phyloP scores from a whole-genome alignment of 352 stramenopile species.

The Pythium angustatum region DNA sequence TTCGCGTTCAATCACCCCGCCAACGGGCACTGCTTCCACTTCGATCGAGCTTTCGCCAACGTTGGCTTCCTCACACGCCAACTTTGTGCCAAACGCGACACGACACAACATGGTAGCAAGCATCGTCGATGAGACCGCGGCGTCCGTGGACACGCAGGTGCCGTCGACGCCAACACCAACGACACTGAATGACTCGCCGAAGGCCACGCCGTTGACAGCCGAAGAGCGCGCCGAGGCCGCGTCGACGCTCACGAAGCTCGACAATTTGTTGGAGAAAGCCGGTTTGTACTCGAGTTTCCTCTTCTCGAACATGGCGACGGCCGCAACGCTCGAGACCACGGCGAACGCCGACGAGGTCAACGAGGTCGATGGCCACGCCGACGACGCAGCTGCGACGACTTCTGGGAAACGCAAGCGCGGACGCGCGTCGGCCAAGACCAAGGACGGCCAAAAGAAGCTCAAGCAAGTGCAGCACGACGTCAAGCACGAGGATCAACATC shows the following conservation, averaged over 20 bases:
- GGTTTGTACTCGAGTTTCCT: conserved; percentile 87
- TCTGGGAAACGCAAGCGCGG: conserved; percentile 52
- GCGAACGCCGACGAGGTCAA: not conserved
- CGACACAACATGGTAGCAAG: conserved; percentile 55
- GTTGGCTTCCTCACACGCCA: conserved; percentile 10
- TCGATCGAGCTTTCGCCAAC: no score
- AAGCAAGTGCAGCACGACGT: conserved; percentile 60
- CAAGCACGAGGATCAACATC: conserved; percentile 53
- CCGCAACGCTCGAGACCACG: conserved; percentile 38
- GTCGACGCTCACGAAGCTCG: conserved; percentile 77
- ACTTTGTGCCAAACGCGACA: conserved; percentile 9
- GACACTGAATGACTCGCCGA: conserved; percentile 18
- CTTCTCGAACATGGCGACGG: conserved; percentile 83
- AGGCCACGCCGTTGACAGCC: not conserved
- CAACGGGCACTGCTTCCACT: no score
- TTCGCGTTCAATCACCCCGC: conserved; percentile 8
- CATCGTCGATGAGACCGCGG: conserved; percentile 31
- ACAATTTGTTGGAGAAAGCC: conserved; percentile 86
- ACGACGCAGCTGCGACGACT: not conserved
- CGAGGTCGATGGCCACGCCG: conserved; percentile 31
- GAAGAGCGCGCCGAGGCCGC: conserved; percentile 48
- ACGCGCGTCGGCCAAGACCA: conserved; percentile 30
- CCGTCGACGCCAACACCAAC: conserved; percentile 22
- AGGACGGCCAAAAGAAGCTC: conserved; percentile 64
- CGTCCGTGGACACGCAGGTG: conserved; percentile 30